phyloP scores from a whole-genome alignment of 169 alveolate genomes.

The Babesia gibsoni region DNA sequence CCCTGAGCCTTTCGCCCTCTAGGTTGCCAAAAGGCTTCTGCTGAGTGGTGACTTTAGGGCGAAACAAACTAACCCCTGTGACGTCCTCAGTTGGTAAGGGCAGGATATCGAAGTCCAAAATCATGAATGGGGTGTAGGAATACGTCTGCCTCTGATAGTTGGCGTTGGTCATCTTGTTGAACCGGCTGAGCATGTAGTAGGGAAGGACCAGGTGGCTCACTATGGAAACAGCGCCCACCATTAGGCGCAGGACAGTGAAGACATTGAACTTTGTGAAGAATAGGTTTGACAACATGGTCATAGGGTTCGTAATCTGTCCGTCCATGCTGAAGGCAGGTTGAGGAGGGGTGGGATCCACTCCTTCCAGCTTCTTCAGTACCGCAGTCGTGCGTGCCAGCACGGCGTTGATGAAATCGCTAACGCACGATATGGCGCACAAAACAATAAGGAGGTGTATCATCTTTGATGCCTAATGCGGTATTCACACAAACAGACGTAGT shows the following conservation, averaged over 20 bases:
- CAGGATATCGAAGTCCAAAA: slow-evolving; percentile 16
- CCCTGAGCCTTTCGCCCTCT: not conserved
- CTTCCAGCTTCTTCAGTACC: slow-evolving; percentile 3
- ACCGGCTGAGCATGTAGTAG: slow-evolving; percentile 41
- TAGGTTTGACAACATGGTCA: not conserved
- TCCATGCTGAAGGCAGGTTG: slow-evolving; percentile 2
- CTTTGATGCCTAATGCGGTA: too few species aligned
- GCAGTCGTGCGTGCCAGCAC: not conserved
- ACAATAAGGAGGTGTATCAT: slow-evolving; percentile 23
- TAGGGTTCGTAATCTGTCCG: slow-evolving; percentile 6
- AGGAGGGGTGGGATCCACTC: not conserved
- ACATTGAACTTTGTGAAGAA: slow-evolving; percentile 1
- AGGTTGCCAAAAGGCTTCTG: not conserved
- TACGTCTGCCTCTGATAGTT: slow-evolving; percentile 30
- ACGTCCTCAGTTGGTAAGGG: slow-evolving; percentile 3
- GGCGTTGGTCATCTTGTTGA: slow-evolving; percentile 37
- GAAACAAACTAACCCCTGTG: slow-evolving; percentile 9
- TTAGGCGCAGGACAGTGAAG: not conserved
- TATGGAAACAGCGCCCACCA: not conserved
- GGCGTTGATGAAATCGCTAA: not conserved
- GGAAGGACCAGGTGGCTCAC: slow-evolving; percentile 41
- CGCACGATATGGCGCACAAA: slow-evolving; percentile 33
- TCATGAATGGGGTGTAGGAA: slow-evolving; percentile 50
- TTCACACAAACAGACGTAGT: too few species aligned
- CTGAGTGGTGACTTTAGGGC: not conserved